A percentile compares a stretch with the other conserved stretches of the same genome.
phyloP scores from a whole-genome alignment of 805 yeast species.

The Candida incommunis region DNA sequence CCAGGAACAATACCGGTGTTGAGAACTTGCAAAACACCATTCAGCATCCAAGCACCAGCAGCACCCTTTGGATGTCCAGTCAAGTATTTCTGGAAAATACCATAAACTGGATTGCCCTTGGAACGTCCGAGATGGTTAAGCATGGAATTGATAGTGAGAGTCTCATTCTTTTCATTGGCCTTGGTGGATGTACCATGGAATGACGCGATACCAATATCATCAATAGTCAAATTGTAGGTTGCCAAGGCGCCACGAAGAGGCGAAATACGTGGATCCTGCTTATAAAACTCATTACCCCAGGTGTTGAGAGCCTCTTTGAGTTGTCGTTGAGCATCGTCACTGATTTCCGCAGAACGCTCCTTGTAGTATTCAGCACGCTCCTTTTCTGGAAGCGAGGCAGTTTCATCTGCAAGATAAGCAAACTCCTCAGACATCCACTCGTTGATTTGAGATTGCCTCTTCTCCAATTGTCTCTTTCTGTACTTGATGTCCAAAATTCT shows the following conservation, averaged over 20 bases:
- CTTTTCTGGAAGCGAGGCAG: constrained; percentile 27
- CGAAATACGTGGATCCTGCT: constrained; percentile 83
- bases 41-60: constrained; percentile 99
- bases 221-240: constrained; percentile 80
- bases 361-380: constrained; percentile 40
- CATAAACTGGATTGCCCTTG: constrained; percentile 93
- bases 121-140: constrained; percentile 91
- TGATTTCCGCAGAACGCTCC: constrained; percentile 80
- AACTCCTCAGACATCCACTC: constrained; percentile 78
- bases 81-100: constrained; percentile 97
- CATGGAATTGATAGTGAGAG: constrained; percentile 82
- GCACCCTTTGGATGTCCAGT: constrained; percentile 99
- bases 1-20: constrained; percentile 95
- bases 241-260: constrained; percentile 97
- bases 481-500: constrained; percentile 79
- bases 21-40: constrained; percentile 90
- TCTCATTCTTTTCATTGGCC: constrained; percentile 98
- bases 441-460: constrained; percentile 63
- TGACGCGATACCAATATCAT: constrained; percentile 91
- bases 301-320: constrained; percentile 76
- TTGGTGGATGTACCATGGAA: constrained; percentile 99
- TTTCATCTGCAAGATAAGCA: constrained; percentile 56
- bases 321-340: constrained; percentile 75
- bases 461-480: constrained; percentile 81
- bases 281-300: constrained; percentile 94